Percentiles rank a stretch among this genome's conserved stretches.
These are phyloP conservation scores for Aspergillus oerlinghausenensis DNA, from an alignment of 2,329 filamentous ascomycete genomes.

Conservation along the genomic window DNA sequence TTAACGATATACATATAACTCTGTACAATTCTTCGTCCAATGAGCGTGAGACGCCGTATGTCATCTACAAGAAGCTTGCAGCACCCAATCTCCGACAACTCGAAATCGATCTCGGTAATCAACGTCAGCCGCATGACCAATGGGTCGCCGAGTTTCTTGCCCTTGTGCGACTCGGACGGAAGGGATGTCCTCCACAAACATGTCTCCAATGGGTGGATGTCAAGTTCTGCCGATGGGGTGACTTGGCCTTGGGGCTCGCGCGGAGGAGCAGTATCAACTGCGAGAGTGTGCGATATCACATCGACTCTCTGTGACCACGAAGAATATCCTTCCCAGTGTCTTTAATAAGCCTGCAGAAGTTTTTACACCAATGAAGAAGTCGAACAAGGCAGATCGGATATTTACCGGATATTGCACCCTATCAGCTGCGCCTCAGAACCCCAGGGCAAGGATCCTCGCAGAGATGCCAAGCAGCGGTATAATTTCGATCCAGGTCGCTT, in stretches of 20 bases:
- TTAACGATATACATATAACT: neutral
- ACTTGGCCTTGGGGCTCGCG: neutral
- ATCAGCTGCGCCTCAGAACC: neutral
- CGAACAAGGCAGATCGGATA: neutral
- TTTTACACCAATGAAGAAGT: neutral
- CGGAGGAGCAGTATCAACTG: neutral
- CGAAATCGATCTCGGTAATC: neutral
- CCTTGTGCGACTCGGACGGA: neutral
- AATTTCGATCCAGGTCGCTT: neutral
- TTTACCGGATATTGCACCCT: neutral
- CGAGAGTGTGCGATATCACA: neutral
- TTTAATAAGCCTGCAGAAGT: neutral
- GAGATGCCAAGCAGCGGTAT: neutral
- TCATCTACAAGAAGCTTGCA: neutral
- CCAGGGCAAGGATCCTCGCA: neutral
- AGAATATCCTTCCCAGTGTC: neutral
- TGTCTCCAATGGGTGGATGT: neutral
- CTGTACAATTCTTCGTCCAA: neutral
- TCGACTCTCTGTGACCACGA: neutral
- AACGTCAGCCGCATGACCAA: neutral
- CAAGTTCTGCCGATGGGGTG: neutral
- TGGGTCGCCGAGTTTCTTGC: neutral
- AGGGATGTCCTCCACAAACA: neutral
- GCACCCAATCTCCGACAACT: neutral
- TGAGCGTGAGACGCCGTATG: neutral